phyloP scores from a whole-genome alignment of 257 asterid species.

The Solanum lycopersicoides region DNA sequence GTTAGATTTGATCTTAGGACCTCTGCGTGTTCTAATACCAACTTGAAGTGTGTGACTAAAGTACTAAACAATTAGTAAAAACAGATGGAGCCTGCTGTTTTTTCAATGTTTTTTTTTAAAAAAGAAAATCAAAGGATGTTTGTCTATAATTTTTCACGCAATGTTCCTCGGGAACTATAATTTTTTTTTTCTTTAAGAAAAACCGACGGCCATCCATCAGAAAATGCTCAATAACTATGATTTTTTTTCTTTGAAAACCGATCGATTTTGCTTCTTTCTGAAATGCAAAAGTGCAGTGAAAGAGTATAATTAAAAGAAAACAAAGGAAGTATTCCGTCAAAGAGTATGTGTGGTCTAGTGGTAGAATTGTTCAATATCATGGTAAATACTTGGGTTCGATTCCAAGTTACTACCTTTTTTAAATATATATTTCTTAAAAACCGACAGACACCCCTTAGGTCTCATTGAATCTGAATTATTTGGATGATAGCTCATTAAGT shows the following conservation, averaged over 20 bases:
- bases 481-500: neutral
- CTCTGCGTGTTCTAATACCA: neutral
- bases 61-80: neutral
- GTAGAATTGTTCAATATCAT: neutral
- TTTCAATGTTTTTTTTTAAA: neutral
- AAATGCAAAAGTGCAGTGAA: neutral
- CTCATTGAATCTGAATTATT: neutral
- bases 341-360: neutral
- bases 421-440: too few species aligned
- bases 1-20: neutral
- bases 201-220: neutral
- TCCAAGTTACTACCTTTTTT: neutral
- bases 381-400: neutral
- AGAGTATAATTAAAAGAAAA: neutral
- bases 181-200: neutral
- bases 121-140: neutral
- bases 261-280: neutral
- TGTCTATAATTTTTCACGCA: neutral
- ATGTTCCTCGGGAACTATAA: neutral
- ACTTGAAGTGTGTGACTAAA: neutral
- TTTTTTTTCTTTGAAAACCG: neutral
- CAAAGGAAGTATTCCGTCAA: neutral
- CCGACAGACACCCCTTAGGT: neutral
- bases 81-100: neutral
- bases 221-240: neutral